Base-by-base conservation (phyloP, 257 asterid species). In the Nemophila menziesii region DNA sequence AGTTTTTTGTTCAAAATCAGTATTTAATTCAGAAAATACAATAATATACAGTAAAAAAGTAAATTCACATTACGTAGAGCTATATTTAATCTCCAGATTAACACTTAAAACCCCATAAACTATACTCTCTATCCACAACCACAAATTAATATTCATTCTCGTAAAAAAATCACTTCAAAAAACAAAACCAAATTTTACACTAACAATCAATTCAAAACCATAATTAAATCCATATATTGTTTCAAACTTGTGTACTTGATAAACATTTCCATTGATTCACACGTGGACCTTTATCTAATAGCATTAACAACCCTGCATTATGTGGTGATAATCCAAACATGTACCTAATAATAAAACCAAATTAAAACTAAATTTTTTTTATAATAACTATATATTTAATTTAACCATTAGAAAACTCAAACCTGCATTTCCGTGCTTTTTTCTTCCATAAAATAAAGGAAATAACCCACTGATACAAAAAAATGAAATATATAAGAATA, bases 401-500 rank as follows among this genome's bases (percentile, higher is more conserved):
- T 29, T 29, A 29, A 13, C 36, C 8, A 29, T 13, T 29, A 13
- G 2, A 29, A 55, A 40, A 39, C 65, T 62, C 52, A 22, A 66
- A 89, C 95, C 63, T 89, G 95, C 79, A 72, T 64, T 67, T 75
- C 36, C 76, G 76, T 11, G 79, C 78, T 68, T 64, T 84, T 65
- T 51, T 71, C 66, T 75, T 80, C 94, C 98, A 80, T 67, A 70
- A 66, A 48, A 78, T 59, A 46, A 76, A 44, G 59, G 92, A 74
- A 24, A 64, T 33, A 19, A 78, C 57, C 94, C 86, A 84, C 98
- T 89, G 82, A n/a, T 42, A 65, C 22, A 56, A 67, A 52, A 43
- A 48, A 51, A 57, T 42, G 20, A 16, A 22, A 40, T 22, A 16
- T 19, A 41, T 41, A 12, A 41, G 26, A 15, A 41, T 14, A 2